Percentiles rank a stretch among this genome's conserved stretches.
Evolutionary conservation across 129 eudicot genomes (phyloP).

Genomic region (Deinandra increscens): DNA sequence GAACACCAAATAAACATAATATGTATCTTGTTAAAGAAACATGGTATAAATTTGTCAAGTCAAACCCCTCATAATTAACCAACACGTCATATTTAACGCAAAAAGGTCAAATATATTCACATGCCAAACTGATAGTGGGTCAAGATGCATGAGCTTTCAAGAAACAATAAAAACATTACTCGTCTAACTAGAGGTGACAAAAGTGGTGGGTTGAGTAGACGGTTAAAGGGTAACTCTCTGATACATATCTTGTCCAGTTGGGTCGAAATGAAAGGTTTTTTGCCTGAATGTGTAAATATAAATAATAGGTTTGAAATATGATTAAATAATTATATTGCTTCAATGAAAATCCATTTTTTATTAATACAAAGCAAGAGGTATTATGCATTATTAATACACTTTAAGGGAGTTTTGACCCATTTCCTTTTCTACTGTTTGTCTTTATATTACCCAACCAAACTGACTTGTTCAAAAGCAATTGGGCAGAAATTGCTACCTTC

Average conservation of each 20-base stretch:
- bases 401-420: neutral
- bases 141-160: neutral
- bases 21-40: neutral
- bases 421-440: neutral
- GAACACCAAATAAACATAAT: neutral
- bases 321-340: neutral
- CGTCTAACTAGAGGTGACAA: neutral
- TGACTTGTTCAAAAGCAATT: neutral
- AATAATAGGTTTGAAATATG: neutral
- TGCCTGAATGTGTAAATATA: neutral
- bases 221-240: neutral
- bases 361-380: neutral
- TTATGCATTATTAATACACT: too few relatives aligned
- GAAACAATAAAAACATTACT: neutral
- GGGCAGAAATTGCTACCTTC: neutral
- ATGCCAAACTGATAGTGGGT: neutral
- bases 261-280: neutral
- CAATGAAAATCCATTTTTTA: neutral
- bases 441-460: neutral
- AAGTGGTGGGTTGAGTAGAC: neutral
- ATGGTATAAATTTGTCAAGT: neutral
- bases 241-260: neutral
- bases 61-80: neutral
- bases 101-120: neutral
- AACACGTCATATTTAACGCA: neutral